Percentiles rank a stretch among this genome's conserved stretches.
phyloP scores from a whole-genome alignment of 768 basidiomycete species.

The Coprinopsis sp. region DNA sequence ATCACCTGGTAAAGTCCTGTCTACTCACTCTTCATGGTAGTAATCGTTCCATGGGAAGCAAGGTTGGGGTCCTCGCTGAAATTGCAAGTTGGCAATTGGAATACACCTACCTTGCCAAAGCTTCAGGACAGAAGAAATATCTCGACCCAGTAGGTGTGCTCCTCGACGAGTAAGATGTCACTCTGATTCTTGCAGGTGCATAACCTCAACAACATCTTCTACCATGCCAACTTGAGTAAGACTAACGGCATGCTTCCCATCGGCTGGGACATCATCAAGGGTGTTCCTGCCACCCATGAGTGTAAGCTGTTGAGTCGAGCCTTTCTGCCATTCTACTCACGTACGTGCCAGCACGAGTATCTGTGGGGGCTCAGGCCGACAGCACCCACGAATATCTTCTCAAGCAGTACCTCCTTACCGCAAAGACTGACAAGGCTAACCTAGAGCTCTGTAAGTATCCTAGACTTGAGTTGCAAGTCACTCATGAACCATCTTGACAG shows the following conservation, averaged over 20 bases:
- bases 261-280: slow-evolving; percentile 48
- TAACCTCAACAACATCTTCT: slow-evolving; percentile 44
- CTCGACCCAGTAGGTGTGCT: slow-evolving; percentile 44
- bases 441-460: slow-evolving; percentile 59
- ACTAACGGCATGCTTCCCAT: slow-evolving; percentile 65
- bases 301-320: slow-evolving; percentile 30
- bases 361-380: slow-evolving; percentile 65
- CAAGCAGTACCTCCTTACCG: slow-evolving; percentile 68
- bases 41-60: slow-evolving; percentile 20
- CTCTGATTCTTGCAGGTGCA: slow-evolving; percentile 33
- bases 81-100: slow-evolving; percentile 81
- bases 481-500: slow-evolving; percentile 26
- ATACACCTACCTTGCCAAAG: slow-evolving; percentile 76
- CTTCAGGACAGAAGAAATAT: slow-evolving; percentile 66
- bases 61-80: slow-evolving; percentile 61
- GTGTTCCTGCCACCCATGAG: slow-evolving; percentile 32
- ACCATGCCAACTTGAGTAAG: slow-evolving; percentile 36
- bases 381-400: slow-evolving; percentile 77
- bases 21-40: slow-evolving; percentile 9
- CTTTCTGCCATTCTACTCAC: neutral
- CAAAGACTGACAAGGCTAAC: slow-evolving; percentile 51
- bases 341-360: slow-evolving; percentile 34
- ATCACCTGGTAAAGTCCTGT: slow-evolving; percentile 1
- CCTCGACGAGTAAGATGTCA: neutral
- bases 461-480: neutral